A percentile compares a stretch with the other conserved stretches of the same genome.
These are phyloP conservation scores for Ilyonectria robusta DNA, from an alignment of 2,329 filamentous ascomycete species.

Conservation along the genomic window DNA sequence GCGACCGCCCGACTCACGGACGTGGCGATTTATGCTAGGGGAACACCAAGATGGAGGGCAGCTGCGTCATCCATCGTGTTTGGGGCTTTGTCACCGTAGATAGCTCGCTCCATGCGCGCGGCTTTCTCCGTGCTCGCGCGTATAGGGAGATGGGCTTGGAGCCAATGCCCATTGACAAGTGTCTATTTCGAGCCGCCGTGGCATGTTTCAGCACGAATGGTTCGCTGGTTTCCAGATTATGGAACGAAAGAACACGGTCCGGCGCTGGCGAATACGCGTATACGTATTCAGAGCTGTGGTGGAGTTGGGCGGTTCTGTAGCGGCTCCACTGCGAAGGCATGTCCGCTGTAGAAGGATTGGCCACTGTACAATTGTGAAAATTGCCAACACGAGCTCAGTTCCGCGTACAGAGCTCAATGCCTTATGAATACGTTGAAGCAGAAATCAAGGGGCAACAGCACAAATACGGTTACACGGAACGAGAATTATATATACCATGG, in stretches of 20 bases:
- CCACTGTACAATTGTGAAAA: neutral
- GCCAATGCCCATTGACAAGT: neutral
- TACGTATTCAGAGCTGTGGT: slow-evolving; percentile 6
- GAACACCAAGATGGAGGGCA: neutral
- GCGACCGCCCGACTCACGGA: neutral
- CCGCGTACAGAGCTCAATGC: slow-evolving; percentile 18
- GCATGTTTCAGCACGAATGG: neutral
- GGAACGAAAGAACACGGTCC: neutral
- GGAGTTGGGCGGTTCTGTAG: neutral
- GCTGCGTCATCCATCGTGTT: neutral
- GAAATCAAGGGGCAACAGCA: slow-evolving; percentile 12
- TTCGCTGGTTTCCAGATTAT: slow-evolving; percentile 15
- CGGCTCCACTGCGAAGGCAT: slow-evolving; percentile 3
- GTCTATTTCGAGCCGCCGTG: neutral
- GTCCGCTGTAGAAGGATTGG: neutral
- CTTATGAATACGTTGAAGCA: neutral
- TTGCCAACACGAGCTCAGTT: neutral
- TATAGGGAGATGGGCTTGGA: neutral
- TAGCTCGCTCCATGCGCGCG: neutral
- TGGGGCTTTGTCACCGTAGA: neutral
- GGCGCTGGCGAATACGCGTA: slow-evolving; percentile 6
- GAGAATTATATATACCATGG: slow-evolving; percentile 19
- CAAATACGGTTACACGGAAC: slow-evolving; percentile 2
- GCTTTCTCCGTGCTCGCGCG: slow-evolving; percentile 4
- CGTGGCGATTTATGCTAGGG: neutral